These are phyloP conservation scores for Didymella keratinophila DNA, from an alignment of 2,329 filamentous ascomycete genomes.

Conservation along the genomic window DNA sequence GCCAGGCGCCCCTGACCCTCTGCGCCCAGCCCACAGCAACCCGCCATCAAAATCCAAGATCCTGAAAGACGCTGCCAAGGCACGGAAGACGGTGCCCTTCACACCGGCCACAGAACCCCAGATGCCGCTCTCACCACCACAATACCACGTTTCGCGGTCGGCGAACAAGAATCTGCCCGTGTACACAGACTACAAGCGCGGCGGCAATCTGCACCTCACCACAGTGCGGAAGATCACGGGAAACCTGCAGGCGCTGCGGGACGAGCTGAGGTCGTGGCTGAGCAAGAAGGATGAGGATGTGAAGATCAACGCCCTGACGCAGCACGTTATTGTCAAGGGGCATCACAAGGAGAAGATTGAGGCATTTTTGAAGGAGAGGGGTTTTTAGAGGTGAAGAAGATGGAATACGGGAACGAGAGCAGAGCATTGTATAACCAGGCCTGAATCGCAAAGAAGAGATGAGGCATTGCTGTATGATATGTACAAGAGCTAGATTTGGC, in stretches of 20 bases:
- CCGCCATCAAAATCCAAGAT: slow-evolving; percentile 6
- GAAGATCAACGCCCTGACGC: slow-evolving; percentile 68
- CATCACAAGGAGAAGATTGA: slow-evolving; percentile 22
- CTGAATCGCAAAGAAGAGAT: background rate
- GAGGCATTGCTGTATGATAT: slow-evolving; percentile 18
- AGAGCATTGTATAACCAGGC: background rate
- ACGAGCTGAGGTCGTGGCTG: slow-evolving; percentile 69
- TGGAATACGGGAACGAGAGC: background rate
- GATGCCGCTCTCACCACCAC: slow-evolving; percentile 41
- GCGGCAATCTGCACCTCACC: slow-evolving; percentile 78
- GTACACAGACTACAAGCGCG: slow-evolving; percentile 76
- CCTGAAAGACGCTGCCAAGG: slow-evolving; percentile 13
- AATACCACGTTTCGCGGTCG: slow-evolving; percentile 78
- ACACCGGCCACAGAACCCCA: slow-evolving; percentile 15
- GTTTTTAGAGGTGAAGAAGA: slow-evolving; percentile 21
- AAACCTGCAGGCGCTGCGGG: slow-evolving; percentile 67
- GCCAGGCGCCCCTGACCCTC: slow-evolving; percentile 29
- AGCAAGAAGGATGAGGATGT: slow-evolving; percentile 64
- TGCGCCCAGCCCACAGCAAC: slow-evolving; percentile 19
- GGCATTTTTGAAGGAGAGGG: slow-evolving; percentile 28
- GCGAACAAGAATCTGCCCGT: slow-evolving; percentile 75
- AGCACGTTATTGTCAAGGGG: slow-evolving; percentile 66
- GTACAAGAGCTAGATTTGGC: slow-evolving; percentile 14
- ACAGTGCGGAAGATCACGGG: slow-evolving; percentile 82
- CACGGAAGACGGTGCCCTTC: slow-evolving; percentile 20